Conservation (phyloP, 2,329 filamentous ascomycete genomes). For the Rutstroemia sydowiana region DNA sequence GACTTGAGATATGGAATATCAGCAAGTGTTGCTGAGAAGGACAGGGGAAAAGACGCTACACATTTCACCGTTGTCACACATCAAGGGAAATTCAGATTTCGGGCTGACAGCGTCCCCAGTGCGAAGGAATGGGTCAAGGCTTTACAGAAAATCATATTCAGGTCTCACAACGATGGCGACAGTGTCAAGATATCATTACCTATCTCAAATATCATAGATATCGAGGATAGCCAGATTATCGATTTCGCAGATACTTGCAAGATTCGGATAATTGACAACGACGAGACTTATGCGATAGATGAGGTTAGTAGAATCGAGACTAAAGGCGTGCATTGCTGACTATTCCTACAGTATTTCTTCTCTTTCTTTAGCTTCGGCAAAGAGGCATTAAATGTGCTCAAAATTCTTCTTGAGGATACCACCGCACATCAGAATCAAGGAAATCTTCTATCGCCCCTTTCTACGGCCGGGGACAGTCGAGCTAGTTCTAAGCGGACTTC, state of each 20-base stretch:
- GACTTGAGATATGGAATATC: constrained; percentile 89
- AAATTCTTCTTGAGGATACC: constrained; percentile 29
- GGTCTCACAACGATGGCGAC: constrained; percentile 91
- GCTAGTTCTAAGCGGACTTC: constrained; percentile 22
- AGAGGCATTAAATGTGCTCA: constrained; percentile 74
- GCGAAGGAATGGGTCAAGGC: constrained; percentile 96
- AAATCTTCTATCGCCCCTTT: constrained; percentile 21
- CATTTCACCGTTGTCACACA: constrained; percentile 78
- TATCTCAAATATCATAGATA: constrained; percentile 80
- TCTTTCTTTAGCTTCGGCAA: constrained; percentile 85
- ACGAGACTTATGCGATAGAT: constrained; percentile 90
- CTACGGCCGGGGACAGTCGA: constrained; percentile 16
- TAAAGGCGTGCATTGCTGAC: constrained; percentile 22
- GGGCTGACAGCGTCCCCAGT: constrained; percentile 77
- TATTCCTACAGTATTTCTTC: constrained; percentile 80
- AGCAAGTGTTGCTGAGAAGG: constrained; percentile 68
- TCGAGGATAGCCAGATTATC: constrained; percentile 85
- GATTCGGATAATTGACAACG: constrained; percentile 84
- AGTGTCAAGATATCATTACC: constrained; percentile 94
- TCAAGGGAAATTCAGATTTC: constrained; percentile 77
- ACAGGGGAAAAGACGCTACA: constrained; percentile 61
- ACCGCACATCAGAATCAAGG: constrained; percentile 29
- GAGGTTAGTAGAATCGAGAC: constrained; percentile 50
- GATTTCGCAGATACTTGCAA: constrained; percentile 93
- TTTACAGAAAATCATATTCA: constrained; percentile 88